These are phyloP conservation scores for Candida labiduridarum DNA, from an alignment of 1,139 yeast genomes.

Conservation along the genomic window DNA sequence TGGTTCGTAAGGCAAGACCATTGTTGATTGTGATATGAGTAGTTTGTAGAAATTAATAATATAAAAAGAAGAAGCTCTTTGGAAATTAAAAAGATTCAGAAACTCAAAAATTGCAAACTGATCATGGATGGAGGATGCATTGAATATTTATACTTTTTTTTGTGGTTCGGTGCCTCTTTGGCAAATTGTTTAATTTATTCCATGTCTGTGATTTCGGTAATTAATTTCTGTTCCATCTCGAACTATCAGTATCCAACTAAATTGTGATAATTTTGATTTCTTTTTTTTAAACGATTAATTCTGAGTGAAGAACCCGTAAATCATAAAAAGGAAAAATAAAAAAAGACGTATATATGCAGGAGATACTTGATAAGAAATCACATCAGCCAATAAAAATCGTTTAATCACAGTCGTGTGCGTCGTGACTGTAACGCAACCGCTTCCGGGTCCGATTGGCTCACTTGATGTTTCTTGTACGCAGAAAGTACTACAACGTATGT, in stretches of 20 bases:
- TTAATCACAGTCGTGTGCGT: neutral
- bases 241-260: neutral
- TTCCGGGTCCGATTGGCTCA: neutral
- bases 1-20: slow-evolving; percentile 79
- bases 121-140: neutral
- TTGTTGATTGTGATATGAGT: slow-evolving; percentile 18
- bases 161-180: neutral
- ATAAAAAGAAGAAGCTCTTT: neutral
- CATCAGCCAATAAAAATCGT: neutral
- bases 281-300: neutral
- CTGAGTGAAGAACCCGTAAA: neutral
- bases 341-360: neutral
- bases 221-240: neutral
- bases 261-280: neutral
- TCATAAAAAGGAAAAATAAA: neutral
- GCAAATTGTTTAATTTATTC: too few species aligned
- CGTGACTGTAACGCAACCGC: neutral
- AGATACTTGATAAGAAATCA: neutral
- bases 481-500: too few species aligned
- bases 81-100: neutral
- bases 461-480: neutral
- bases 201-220: neutral
- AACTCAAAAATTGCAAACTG: neutral
- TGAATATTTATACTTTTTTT: neutral
- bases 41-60: neutral